These are phyloP conservation scores for Aspergillus calidoustus DNA, from an alignment of 2,329 filamentous ascomycete genomes.

Conservation along the genomic window DNA sequence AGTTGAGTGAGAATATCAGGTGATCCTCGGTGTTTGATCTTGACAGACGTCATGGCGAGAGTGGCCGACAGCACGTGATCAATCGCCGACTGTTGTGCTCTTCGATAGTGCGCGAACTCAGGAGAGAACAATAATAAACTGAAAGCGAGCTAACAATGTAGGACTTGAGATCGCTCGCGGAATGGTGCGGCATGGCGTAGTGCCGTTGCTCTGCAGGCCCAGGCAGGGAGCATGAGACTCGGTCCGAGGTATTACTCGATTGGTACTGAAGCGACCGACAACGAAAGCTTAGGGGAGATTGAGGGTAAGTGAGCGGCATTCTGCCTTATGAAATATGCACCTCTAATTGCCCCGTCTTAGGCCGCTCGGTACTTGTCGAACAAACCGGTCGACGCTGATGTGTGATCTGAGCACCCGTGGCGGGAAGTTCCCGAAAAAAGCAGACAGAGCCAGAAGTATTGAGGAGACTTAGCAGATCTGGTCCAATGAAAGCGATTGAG, in stretches of 20 bases:
- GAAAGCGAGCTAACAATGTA: neutral
- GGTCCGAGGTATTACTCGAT: constrained; percentile 15
- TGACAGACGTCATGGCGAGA: neutral
- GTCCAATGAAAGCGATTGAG: neutral
- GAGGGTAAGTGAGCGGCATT: neutral
- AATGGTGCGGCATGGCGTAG: neutral
- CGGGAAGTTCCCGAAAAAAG: neutral
- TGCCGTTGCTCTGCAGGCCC: neutral
- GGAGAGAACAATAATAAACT: neutral
- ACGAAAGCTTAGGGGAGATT: neutral
- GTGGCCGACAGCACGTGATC: constrained; percentile 5
- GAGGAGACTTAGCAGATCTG: neutral
- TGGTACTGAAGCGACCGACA: neutral
- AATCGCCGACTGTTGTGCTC: constrained; percentile 1
- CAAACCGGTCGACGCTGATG: neutral
- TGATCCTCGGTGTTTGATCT: neutral
- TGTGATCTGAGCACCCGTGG: neutral
- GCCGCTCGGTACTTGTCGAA: neutral
- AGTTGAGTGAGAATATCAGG: neutral
- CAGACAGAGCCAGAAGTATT: neutral
- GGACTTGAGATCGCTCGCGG: neutral
- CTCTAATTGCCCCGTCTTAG: constrained; percentile 1
- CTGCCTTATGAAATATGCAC: neutral
- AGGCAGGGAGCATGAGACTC: neutral
- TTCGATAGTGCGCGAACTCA: neutral